Evolutionary conservation across 768 basidiomycete species (phyloP).

Genomic region (Rhodotorula toruloides): DNA sequence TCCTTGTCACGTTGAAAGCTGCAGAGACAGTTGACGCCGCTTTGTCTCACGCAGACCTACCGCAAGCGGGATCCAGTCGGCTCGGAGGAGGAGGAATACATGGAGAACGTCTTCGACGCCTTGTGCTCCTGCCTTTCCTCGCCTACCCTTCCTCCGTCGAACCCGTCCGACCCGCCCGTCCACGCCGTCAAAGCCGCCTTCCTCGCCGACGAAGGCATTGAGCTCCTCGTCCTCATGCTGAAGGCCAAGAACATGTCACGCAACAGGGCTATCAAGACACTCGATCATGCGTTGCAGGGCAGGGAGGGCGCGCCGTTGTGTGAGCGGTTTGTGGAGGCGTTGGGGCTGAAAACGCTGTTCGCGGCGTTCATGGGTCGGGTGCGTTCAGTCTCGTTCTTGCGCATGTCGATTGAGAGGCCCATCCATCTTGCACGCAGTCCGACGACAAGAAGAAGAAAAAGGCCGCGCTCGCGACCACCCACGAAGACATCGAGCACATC

Average conservation of each 20-base stretch:
- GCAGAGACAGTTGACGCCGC: too few relatives aligned
- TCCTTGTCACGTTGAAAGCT: too few relatives aligned
- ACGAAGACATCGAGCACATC: constrained; percentile 80
- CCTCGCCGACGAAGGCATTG: constrained; percentile 83
- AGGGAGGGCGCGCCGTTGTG: constrained; percentile 64
- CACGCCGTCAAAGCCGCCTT: constrained; percentile 71
- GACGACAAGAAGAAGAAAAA: constrained; percentile 61
- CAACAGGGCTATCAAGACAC: constrained; percentile 65
- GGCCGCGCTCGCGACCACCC: constrained; percentile 43
- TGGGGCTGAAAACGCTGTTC: constrained; percentile 85
- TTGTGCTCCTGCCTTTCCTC: constrained; percentile 69
- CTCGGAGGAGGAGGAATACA: constrained; percentile 84
- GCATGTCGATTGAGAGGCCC: background rate
- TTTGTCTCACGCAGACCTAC: constrained; percentile 15
- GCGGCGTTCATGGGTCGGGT: constrained; percentile 93
- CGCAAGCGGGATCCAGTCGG: constrained; percentile 29
- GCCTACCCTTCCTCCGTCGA: background rate
- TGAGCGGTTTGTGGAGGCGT: constrained; percentile 76
- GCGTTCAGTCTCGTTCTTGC: constrained; percentile 32
- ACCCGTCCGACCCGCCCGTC: background rate
- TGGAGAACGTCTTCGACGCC: constrained; percentile 92
- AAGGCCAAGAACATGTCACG: constrained; percentile 54
- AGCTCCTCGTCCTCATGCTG: constrained; percentile 98
- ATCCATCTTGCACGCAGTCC: constrained; percentile 43
- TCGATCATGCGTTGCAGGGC: constrained; percentile 71